Evolutionary conservation across 2,329 filamentous ascomycete species (phyloP), one percentile per base, ranked within the genome.

Genomic region (Cercospora janseana): DNA sequence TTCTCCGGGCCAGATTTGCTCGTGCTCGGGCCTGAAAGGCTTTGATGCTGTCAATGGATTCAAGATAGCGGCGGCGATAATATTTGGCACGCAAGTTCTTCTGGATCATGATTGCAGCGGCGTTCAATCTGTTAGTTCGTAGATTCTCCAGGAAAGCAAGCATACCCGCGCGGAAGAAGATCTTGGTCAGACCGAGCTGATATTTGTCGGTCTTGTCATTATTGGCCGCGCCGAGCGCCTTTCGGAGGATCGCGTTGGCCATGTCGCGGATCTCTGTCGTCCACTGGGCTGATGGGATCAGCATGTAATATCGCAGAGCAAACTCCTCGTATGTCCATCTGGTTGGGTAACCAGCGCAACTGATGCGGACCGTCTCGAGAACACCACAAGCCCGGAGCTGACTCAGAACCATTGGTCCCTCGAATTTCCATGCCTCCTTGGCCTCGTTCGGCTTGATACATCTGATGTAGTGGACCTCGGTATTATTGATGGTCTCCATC

Each of bases 271-370:
- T 95, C 69, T 97, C 91, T 0, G 89, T 85, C 4, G 91, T 95
- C 92, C 93, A 97, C 63, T 88, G 81, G 13, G 79, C 78, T 3
- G 93, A 97, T 43, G 85, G 89, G 40, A 95, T 88, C 57, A 98
- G 78, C 89, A 98, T 96, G 76, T 98, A 98, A 75, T 98, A 98
- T 54, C 93, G 84, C 52, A 96, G 77, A 13, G 93, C 93, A 70
- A 98, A 98, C 68, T 98, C 93, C 67, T 98, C 93, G 67, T 96
- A 98, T 0, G 93, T 97, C 94, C 93, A 98, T 68, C 93, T 80
- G 37, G 93, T 97, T 12, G 93, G 93, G 67, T 98, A 98, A 55
- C 93, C 93, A 57, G 93, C 93, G 68, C 88, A 94, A 74, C 90
- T 95, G 71, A 98, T 98, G 67, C 93, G 85, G 50, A 98, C 93